Base-by-base conservation (phyloP, 169 alveolate genomes). In the Plasmodium cynomolgi region DNA sequence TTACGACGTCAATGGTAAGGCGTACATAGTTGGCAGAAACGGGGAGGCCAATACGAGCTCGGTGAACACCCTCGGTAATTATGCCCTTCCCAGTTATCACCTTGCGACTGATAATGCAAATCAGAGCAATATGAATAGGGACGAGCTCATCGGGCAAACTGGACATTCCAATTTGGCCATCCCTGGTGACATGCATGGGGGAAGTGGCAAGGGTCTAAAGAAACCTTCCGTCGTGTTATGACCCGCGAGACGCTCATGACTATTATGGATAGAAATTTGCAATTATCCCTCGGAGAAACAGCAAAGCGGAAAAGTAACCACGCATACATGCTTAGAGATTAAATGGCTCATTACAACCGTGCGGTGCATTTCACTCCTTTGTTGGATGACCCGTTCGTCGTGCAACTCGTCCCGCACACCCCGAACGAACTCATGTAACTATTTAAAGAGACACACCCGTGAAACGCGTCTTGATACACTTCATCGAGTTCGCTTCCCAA, bases 1-100 rank as follows among this genome's bases (percentile, higher is more conserved):
- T 39, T 82, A 82, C 56, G 79, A 54, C 39, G 44, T 4, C 9
- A 82, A 33, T 56, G 80, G 90, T 17, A 82, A 56, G 41, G 80
- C 90, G 34, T 81, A 77, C 39, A 29, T 68, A 23, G 37, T 68
- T 68, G 77, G 77, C 39, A 68, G 33, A 68, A 68, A 8, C 17
- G 39, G 37, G 77, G 37, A 20, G 17, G 31, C 77, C 39, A 1
- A 68, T 68, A 1, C 77, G 1, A 68, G 37, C 39, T 77, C 84
- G 13, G 58, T 29, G 84, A 77, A 77, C 20, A 37, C 20, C 29
- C n/a, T 77, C 5, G 2, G 84, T 34, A 29, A 77, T 77, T 77
- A n/a, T 15, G 58, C 29, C 50, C 13, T 37, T 37, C 17, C 50
- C 23, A 77, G 34, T 77, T 37, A 77, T 31, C 58, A 44, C 58